Conservation (phyloP, 345 rosid species). For the Punica granatum region DNA sequence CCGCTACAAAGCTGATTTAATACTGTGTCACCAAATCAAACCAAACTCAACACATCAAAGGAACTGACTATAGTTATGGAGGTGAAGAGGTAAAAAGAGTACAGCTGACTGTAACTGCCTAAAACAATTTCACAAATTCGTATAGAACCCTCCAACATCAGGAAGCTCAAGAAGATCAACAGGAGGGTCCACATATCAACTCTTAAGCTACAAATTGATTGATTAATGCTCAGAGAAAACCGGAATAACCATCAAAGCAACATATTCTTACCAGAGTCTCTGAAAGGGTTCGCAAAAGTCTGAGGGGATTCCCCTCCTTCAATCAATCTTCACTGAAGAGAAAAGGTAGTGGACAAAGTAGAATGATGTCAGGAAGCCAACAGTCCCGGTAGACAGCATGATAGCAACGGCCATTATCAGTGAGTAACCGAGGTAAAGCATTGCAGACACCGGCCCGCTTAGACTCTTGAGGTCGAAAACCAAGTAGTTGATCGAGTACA, state of each 20-base stretch:
- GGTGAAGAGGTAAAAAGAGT: neutral
- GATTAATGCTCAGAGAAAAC: neutral
- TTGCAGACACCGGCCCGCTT: neutral
- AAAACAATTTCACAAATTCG: neutral
- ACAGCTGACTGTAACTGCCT: neutral
- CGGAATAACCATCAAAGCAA: neutral
- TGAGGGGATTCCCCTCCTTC: neutral
- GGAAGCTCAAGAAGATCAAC: neutral
- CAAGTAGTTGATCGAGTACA: conserved; percentile 12
- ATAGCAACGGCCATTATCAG: neutral
- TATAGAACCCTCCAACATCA: neutral
- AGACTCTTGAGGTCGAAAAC: neutral
- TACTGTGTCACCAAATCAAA: neutral
- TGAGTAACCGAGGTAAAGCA: conserved; percentile 7
- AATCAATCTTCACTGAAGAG: conserved; percentile 10
- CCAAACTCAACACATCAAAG: neutral
- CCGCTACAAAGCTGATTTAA: neutral
- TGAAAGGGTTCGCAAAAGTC: neutral
- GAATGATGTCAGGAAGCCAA: conserved; percentile 16
- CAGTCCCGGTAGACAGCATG: conserved; percentile 10
- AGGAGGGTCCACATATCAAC: neutral
- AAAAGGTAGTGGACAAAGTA: conserved; percentile 15
- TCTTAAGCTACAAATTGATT: neutral
- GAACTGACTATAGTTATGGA: neutral
- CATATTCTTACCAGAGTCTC: neutral